Evolutionary conservation across 2,329 filamentous ascomycete species (phyloP).

Genomic region (Cladosporium velox): DNA sequence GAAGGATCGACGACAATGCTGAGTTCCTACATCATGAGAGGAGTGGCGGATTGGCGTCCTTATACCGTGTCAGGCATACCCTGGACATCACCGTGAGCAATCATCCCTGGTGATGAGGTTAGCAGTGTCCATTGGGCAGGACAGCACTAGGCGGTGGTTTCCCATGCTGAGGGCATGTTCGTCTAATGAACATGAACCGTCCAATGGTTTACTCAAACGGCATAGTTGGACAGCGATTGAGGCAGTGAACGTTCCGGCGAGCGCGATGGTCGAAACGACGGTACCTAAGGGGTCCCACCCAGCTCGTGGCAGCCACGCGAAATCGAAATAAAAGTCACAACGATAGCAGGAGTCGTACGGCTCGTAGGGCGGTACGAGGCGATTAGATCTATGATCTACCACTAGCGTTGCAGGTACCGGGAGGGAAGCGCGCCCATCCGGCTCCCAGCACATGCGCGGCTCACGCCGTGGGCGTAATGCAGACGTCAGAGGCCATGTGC

Average conservation of each 20-base stretch:
- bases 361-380: background rate
- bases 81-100: background rate
- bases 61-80: slow-evolving; percentile 19
- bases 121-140: slow-evolving; percentile 4
- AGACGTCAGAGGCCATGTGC: slow-evolving; percentile 1
- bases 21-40: background rate
- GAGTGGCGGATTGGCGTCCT: background rate
- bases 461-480: background rate
- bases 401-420: slow-evolving; percentile 6
- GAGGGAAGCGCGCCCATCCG: background rate
- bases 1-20: slow-evolving; percentile 18
- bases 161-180: background rate
- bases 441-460: background rate
- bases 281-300: background rate
- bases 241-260: slow-evolving; percentile 7
- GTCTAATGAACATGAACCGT: background rate
- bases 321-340: background rate
- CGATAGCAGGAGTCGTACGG: background rate
- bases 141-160: background rate
- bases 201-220: slow-evolving; percentile 4
- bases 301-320: slow-evolving; percentile 11
- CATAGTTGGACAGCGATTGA: background rate
- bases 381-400: slow-evolving; percentile 6
- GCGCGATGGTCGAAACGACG: slow-evolving; percentile 3
- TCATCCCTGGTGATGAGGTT: background rate